A percentile compares a stretch with the other conserved stretches of the same genome.
Evolutionary conservation across 257 asterid genomes (phyloP).

Genomic region (Anisodus tanguticus): DNA sequence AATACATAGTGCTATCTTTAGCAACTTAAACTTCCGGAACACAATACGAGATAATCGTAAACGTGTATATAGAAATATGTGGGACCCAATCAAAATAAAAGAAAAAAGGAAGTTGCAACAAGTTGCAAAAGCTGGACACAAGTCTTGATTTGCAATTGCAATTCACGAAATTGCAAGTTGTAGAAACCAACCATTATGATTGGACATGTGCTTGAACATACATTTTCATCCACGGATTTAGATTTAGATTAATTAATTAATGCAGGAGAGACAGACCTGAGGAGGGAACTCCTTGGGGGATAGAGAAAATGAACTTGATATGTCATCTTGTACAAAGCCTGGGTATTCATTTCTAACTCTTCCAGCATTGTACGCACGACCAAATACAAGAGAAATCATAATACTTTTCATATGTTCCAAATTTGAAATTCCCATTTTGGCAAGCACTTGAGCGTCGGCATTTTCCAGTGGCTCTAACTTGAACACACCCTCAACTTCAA

Average conservation of each 20-base stretch:
- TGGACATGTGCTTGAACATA: too few species aligned
- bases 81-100: too few species aligned
- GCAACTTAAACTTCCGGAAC: neutral
- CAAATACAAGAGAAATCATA: constrained; percentile 23
- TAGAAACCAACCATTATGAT: too few species aligned
- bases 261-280: constrained; percentile 8
- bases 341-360: constrained; percentile 18
- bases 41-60: neutral
- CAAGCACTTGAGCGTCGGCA: neutral
- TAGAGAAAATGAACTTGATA: neutral
- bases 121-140: too few species aligned
- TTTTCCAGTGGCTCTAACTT: constrained; percentile 28
- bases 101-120: too few species aligned
- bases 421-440: constrained; percentile 10
- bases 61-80: too few species aligned
- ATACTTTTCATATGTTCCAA: neutral
- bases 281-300: constrained; percentile 18
- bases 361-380: neutral
- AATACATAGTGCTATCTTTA: neutral
- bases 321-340: neutral
- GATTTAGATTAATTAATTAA: neutral
- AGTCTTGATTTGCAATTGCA: too few species aligned
- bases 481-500: constrained; percentile 26
- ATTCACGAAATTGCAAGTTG: too few species aligned
- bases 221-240: too few species aligned